Conservation (phyloP, 331 rosid species). For the Saraca asoca region DNA sequence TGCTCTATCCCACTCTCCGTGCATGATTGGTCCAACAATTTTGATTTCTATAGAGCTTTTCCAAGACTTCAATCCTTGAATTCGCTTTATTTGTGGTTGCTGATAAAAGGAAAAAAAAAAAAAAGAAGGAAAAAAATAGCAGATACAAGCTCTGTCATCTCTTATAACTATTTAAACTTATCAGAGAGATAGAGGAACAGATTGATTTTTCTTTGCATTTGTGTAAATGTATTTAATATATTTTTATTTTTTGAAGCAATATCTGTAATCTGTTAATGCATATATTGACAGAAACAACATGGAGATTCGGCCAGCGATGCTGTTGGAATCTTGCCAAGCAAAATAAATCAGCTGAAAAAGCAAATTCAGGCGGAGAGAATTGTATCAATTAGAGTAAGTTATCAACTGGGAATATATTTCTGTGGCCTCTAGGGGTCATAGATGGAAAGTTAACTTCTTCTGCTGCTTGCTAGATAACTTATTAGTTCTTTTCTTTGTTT, state of each 20-base stretch:
- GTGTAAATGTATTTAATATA: neutral
- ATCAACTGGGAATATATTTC: conserved; percentile 1
- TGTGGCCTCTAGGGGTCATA: neutral
- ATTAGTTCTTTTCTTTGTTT: neutral
- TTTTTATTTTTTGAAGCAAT: neutral
- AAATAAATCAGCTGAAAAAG: conserved; percentile 70
- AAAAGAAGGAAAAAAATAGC: too few relatives aligned
- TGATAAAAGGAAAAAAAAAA: too few relatives aligned
- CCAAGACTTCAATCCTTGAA: neutral
- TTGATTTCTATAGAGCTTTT: conserved; percentile 33
- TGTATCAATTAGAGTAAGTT: conserved; percentile 55
- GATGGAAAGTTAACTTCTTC: neutral
- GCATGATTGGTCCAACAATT: neutral
- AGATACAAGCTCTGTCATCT: conserved; percentile 7
- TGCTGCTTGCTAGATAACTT: neutral
- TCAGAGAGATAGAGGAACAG: neutral
- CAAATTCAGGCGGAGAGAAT: conserved; percentile 78
- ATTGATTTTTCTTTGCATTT: neutral
- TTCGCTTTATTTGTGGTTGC: conserved; percentile 4
- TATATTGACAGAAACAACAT: conserved; percentile 42
- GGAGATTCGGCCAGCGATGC: conserved; percentile 51
- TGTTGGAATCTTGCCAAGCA: conserved; percentile 49
- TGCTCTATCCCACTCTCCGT: conserved; percentile 8
- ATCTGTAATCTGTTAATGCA: neutral
- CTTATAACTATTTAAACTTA: conserved; percentile 32